Conservation (phyloP, 768 basidiomycete genomes). For the Amylocystis lapponica region DNA sequence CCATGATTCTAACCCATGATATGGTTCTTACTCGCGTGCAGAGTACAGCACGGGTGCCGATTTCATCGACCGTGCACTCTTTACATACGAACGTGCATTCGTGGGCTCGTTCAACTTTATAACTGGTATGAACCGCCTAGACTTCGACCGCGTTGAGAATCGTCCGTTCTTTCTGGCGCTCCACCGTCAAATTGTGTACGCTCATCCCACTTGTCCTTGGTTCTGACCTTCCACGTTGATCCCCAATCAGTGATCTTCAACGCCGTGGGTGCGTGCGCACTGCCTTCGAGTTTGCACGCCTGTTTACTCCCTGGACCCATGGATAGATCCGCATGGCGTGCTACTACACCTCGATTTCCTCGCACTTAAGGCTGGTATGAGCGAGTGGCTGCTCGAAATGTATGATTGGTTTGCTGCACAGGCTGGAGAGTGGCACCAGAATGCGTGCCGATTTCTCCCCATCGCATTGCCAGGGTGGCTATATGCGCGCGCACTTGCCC, state of each 20-base stretch:
- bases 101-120: conserved; percentile 84
- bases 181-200: conserved; percentile 77
- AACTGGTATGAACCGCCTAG: conserved; percentile 73
- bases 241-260: conserved; percentile 59
- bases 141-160: conserved; percentile 89
- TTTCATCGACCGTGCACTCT: conserved; percentile 87
- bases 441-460: conserved; percentile 5
- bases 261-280: conserved; percentile 88
- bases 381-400: conserved; percentile 73
- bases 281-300: conserved; percentile 86
- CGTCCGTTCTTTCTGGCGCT: conserved; percentile 88
- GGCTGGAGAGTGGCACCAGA: conserved; percentile 9
- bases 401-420: conserved; percentile 44
- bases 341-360: conserved; percentile 81
- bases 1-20: background rate
- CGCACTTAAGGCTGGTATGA: conserved; percentile 74
- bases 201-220: background rate
- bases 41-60: conserved; percentile 84
- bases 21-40: conserved; percentile 21
- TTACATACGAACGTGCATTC: conserved; percentile 88
- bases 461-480: conserved; percentile 72
- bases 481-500: conserved; percentile 65
- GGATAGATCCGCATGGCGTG: conserved; percentile 84
- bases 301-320: conserved; percentile 83
- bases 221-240: background rate